Evolutionary conservation across 352 stramenopile species (phyloP), one percentile per base, ranked within the genome.

Genomic region (Globisporangium cylindrosporum): DNA sequence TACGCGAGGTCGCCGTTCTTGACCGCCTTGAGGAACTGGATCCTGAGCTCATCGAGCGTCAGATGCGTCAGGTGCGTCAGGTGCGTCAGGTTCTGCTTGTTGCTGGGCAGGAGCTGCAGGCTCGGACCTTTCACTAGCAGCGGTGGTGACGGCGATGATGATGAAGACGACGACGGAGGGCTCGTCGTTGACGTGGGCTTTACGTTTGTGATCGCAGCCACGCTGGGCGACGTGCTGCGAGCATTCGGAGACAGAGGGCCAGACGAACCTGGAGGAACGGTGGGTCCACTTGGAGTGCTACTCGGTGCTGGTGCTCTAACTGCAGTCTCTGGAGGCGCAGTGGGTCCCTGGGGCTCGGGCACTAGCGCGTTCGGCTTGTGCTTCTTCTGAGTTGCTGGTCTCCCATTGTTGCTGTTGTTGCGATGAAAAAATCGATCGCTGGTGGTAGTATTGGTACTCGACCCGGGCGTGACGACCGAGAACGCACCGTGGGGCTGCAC

Each of bases 11-110:
- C 78, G 48, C 83, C 83, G 56, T 73, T 78, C 65, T 91, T 91
- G 34, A 89, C 83, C 24, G 81, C 78, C 51, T 91, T 90, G 41
- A 91, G 73, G 64, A 91, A 83, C 34, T 84, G 73, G n/a, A 82
- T 82, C 4, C 72, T 74, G 18, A 91, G 74, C 46, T 88, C 78
- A 25, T 86, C 83, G 62, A 74, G 66, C 56, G 29, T 77, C 38
- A 78, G 55, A n/a, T 70, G 61, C 20, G 68, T 27, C 18, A 75
- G 32, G 34, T 24, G 66, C 56, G 29, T 77, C 34, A 78, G 55
- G 24, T 70, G 61, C 20, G 68, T 27, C 18, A 75, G 32, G 25
- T 24, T 67, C 22, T 60, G 59, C 29, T 72, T 68, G 59, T 68
- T 41, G 1, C 55, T 36, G 9, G 68, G 63, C 4, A 62, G 22